Percentiles rank a stretch among this genome's conserved stretches.
These are phyloP conservation scores for Spergularia bocconei DNA, from an alignment of 148 eudicot genomes.

Conservation along the genomic window DNA sequence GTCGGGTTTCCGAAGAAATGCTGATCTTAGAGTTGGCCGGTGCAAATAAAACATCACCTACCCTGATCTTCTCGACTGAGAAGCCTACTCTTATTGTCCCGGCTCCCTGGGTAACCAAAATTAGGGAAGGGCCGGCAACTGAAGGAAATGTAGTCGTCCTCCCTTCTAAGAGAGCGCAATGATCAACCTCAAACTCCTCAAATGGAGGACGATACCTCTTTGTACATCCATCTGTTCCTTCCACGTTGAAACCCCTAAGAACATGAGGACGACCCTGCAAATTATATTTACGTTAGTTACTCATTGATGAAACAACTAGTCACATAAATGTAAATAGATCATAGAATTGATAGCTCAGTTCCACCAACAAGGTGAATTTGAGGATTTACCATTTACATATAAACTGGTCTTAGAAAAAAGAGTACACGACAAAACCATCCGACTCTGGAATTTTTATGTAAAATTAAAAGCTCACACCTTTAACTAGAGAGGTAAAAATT, in stretches of 20 bases:
- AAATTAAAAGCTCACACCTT: too few relatives aligned
- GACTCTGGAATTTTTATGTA: too few relatives aligned
- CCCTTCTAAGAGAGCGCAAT: slow-evolving; percentile 48
- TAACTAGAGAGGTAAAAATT: too few relatives aligned
- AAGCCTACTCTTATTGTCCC: slow-evolving; percentile 43
- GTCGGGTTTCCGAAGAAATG: slow-evolving; percentile 36
- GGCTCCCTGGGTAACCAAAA: slow-evolving; percentile 53
- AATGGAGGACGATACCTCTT: slow-evolving; percentile 73
- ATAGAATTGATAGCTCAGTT: too few relatives aligned
- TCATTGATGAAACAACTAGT: background rate
- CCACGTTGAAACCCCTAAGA: slow-evolving; percentile 51
- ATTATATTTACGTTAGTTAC: background rate
- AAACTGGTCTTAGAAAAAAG: too few relatives aligned
- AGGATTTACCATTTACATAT: too few relatives aligned
- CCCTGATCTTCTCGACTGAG: slow-evolving; percentile 36
- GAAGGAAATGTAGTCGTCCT: slow-evolving; percentile 43
- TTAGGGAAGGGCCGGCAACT: slow-evolving; percentile 70
- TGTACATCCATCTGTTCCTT: slow-evolving; percentile 40
- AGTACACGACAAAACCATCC: too few relatives aligned
- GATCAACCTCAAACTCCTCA: slow-evolving; percentile 93
- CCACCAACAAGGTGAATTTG: too few relatives aligned
- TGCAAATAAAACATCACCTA: slow-evolving; percentile 72
- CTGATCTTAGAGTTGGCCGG: slow-evolving; percentile 57
- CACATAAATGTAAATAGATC: too few relatives aligned
- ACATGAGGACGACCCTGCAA: slow-evolving; percentile 73